Evolutionary conservation across 192 early-diverging fungal genomes (phyloP).

Genomic region (Haplosporangium gracile): DNA sequence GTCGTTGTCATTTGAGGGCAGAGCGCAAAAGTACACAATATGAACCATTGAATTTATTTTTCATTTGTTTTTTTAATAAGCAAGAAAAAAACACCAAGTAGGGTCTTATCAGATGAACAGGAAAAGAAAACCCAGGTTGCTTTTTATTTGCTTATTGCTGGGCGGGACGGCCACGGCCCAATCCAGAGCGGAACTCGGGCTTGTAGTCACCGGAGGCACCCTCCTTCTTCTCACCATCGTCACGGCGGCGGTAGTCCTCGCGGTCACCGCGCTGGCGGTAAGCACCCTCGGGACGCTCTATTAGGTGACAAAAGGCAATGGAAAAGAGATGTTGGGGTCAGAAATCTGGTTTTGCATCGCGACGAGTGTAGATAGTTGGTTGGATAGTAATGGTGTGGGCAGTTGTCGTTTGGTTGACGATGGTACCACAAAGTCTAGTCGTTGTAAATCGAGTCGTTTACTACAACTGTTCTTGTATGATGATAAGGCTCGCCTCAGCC

Average conservation of each 20-base stretch:
- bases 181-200: slow-evolving; percentile 97
- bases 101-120: background rate
- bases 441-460: background rate
- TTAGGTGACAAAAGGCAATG: background rate
- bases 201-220: slow-evolving; percentile 93
- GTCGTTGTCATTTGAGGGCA: background rate
- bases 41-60: slow-evolving; percentile 30
- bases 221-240: slow-evolving; percentile 91
- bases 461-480: no score
- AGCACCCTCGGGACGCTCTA: slow-evolving; percentile 78
- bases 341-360: background rate
- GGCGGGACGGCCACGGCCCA: slow-evolving; percentile 81
- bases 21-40: background rate
- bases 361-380: background rate
- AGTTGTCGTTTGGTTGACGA: background rate
- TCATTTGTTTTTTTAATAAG: background rate
- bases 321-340: background rate
- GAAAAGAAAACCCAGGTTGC: slow-evolving; percentile 19
- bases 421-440: background rate
- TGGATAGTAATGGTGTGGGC: background rate
- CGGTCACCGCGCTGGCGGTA: slow-evolving; percentile 76
- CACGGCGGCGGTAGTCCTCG: slow-evolving; percentile 89
- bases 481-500: no score
- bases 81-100: background rate
- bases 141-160: slow-evolving; percentile 49